Conservation (phyloP, 306 rosid species). For the Citrullus mucosospermus region DNA sequence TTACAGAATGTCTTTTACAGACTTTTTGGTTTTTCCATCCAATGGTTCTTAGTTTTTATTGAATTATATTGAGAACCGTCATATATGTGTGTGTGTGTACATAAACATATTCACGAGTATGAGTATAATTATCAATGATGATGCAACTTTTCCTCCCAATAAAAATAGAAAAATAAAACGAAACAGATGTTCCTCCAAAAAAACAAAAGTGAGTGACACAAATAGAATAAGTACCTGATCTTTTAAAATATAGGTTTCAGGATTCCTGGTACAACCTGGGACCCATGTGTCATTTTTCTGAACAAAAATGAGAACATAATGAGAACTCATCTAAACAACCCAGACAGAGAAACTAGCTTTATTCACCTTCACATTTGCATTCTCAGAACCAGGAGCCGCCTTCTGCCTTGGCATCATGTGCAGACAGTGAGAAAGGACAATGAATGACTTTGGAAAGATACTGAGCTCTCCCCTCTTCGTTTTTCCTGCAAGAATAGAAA, state of each 20-base stretch:
- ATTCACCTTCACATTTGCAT: constrained; percentile 44
- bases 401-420: constrained; percentile 88
- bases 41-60: too few species aligned
- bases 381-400: constrained; percentile 41
- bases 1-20: too few species aligned
- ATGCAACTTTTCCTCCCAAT: too few species aligned
- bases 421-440: constrained; percentile 61
- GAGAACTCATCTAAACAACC: constrained; percentile 2
- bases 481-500: constrained; percentile 36
- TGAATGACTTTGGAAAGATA: constrained; percentile 57
- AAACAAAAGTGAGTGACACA: not conserved
- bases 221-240: constrained; percentile 37
- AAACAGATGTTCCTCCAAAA: not conserved
- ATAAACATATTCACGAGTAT: too few species aligned
- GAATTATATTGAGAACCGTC: too few species aligned
- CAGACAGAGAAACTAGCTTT: not conserved
- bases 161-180: too few species aligned
- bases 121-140: too few species aligned
- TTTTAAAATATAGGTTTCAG: constrained; percentile 57
- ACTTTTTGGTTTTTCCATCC: too few species aligned
- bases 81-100: too few species aligned
- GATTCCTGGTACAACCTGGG: constrained; percentile 77
- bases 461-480: constrained; percentile 86
- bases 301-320: constrained; percentile 4
- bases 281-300: constrained; percentile 50